These are phyloP conservation scores for Reticulascus tulasneorum DNA, from an alignment of 2,329 filamentous ascomycete genomes.

Conservation along the genomic window DNA sequence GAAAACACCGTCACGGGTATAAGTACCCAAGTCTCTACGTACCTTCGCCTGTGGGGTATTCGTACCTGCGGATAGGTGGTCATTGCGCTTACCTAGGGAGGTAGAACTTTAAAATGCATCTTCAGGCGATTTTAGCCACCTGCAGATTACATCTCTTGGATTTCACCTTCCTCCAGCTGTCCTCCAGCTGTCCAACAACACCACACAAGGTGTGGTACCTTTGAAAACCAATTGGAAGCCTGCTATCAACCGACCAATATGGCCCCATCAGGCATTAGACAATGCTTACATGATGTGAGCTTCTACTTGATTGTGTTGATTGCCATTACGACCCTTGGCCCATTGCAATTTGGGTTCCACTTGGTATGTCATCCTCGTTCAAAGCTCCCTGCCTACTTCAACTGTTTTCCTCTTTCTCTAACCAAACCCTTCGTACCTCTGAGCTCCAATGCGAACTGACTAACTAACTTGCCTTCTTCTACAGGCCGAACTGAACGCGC, in stretches of 20 bases:
- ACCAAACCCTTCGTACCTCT: too few relatives aligned
- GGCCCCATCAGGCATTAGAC: conserved; percentile 33
- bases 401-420: conserved; percentile 1
- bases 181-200: background rate
- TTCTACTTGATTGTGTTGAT: conserved; percentile 76
- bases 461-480: background rate
- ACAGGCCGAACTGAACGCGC: conserved; percentile 90
- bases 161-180: conserved; percentile 1
- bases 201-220: too few relatives aligned
- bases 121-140: too few relatives aligned
- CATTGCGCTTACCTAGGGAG: too few relatives aligned
- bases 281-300: conserved; percentile 52
- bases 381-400: conserved; percentile 5
- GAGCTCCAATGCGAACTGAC: too few relatives aligned
- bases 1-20: too few relatives aligned
- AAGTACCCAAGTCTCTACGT: too few relatives aligned
- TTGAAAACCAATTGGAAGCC: too few relatives aligned
- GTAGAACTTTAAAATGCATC: too few relatives aligned
- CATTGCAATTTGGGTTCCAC: conserved; percentile 92
- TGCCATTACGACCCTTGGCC: conserved; percentile 73
- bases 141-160: background rate
- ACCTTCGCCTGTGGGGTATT: too few relatives aligned
- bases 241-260: conserved; percentile 18
- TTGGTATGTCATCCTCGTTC: conserved; percentile 55
- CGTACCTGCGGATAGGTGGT: too few relatives aligned